These are phyloP conservation scores for Dothidotthia symphoricarpi DNA, from an alignment of 2,329 filamentous ascomycete species.

Conservation along the genomic window DNA sequence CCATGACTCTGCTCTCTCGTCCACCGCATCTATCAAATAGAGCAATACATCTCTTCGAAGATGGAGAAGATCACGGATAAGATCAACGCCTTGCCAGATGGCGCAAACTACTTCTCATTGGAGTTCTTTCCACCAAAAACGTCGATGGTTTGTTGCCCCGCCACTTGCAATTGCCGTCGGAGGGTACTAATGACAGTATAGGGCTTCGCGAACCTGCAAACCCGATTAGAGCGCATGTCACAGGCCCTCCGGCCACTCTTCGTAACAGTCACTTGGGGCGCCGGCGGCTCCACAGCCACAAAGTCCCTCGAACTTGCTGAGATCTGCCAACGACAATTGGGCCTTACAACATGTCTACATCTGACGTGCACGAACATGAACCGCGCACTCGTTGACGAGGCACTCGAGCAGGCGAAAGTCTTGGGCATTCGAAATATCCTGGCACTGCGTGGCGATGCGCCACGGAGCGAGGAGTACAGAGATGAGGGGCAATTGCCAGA, in stretches of 20 bases:
- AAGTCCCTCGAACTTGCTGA: slow-evolving; percentile 95
- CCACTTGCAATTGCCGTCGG: slow-evolving; percentile 4
- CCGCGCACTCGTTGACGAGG: slow-evolving; percentile 77
- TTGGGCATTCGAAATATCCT: slow-evolving; percentile 92
- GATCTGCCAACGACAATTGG: slow-evolving; percentile 87
- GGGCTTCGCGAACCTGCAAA: slow-evolving; percentile 90
- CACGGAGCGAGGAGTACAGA: slow-evolving; percentile 82
- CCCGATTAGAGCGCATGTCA: slow-evolving; percentile 92
- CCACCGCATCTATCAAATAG: slow-evolving; percentile 3
- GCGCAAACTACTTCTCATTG: slow-evolving; percentile 86
- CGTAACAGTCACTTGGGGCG: slow-evolving; percentile 97
- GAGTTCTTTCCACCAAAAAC: slow-evolving; percentile 99
- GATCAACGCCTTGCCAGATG: slow-evolving; percentile 81
- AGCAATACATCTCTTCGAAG: slow-evolving; percentile 1
- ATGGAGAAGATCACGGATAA: slow-evolving; percentile 82
- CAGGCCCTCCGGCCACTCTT: slow-evolving; percentile 87
- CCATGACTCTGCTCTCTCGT: slow-evolving; percentile 31
- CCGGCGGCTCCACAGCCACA: slow-evolving; percentile 83
- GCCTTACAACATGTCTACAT: slow-evolving; percentile 91
- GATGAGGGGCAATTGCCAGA: slow-evolving; percentile 62
- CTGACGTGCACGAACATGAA: slow-evolving; percentile 99
- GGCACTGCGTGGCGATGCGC: slow-evolving; percentile 86
- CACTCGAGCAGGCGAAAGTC: slow-evolving; percentile 84
- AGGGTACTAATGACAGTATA: slow-evolving; percentile 26
- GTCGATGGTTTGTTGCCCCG: slow-evolving; percentile 61